Evolutionary conservation across 768 basidiomycete species (phyloP), one percentile per base, ranked within the genome.

Genomic region (Clitopilus passeckerianus): DNA sequence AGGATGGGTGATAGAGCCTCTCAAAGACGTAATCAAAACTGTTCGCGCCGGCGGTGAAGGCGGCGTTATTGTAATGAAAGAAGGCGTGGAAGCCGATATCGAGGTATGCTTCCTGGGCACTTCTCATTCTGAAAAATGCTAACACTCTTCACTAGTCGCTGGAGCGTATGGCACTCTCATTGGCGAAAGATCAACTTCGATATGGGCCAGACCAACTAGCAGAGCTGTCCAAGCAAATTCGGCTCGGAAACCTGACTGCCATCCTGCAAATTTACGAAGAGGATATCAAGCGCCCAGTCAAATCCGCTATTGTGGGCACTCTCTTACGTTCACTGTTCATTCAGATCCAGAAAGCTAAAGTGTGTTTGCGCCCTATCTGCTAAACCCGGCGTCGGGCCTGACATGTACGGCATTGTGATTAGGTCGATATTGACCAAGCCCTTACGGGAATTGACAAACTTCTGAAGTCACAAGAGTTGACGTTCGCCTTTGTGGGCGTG

Each of bases 341-440:
- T 30, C 96, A 98, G 68, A 82, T 98, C 0, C 96, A 98, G 65
- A 98, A 98, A 71, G 90, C 94, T 59, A 98, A 98, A 79, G 94
- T 89, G 20, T 4, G 6, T 18, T 59, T 30, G 18, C 30, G 3
- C 34, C 12, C 7, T 41, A 15, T 43, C 1, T 20, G 16, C 22
- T 50, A 50, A 2, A 10, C 18, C 46, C 37, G 15, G 37, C 37
- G 5, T n/a, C 22, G 2, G 46, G 43, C 37, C 30, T 30, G 33
- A 34, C 43, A 58, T 18, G 9, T 59, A 23, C n/a, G 22, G 14
- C 22, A 8, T 54, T 15, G n/a, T 34, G n/a, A 24, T 35, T 10
- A 94, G 91, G 93, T 95, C 60, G 96, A 98, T 71, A 86, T 97
- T 57, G 91, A 95, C 62, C 86, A 95, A 71, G 89, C 95, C 0